Conservation (phyloP, 768 basidiomycete species). For the Dictyophora rubrovolvata region DNA sequence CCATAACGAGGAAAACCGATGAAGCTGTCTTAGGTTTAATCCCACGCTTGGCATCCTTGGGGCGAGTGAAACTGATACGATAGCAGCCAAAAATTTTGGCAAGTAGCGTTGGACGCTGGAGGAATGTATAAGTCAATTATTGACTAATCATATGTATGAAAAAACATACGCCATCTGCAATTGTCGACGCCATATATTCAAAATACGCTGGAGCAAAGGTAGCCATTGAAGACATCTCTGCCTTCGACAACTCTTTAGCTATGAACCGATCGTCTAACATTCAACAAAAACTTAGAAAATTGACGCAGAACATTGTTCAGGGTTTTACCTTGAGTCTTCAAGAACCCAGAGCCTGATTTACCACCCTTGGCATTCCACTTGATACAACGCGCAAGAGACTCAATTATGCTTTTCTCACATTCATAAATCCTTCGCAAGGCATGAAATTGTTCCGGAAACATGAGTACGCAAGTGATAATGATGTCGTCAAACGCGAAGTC, state of each 20-base stretch:
- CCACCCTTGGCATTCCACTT: conserved; percentile 96
- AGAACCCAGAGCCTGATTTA: conserved; percentile 92
- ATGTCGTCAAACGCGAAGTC: conserved; percentile 54
- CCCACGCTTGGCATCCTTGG: conserved; percentile 46
- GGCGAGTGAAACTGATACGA: conserved; percentile 83
- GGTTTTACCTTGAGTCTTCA: conserved; percentile 78
- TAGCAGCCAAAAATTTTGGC: conserved; percentile 97
- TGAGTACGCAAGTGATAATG: conserved; percentile 86
- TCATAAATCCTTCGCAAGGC: conserved; percentile 86
- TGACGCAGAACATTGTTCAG: neutral
- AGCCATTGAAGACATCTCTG: conserved; percentile 91
- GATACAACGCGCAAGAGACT: conserved; percentile 85
- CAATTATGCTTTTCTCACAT: conserved; percentile 89
- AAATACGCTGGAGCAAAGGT: conserved; percentile 97
- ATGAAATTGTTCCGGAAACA: conserved; percentile 97
- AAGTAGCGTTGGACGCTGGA: conserved; percentile 81
- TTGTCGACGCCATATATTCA: conserved; percentile 94
- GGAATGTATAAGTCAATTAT: neutral
- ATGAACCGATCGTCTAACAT: conserved; percentile 90
- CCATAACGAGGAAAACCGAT: conserved; percentile 97
- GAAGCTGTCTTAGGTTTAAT: conserved; percentile 71
- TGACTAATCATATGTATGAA: conserved; percentile 1
- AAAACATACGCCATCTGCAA: conserved; percentile 63
- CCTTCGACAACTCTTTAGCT: conserved; percentile 86
- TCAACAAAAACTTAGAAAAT: conserved; percentile 1